Base-by-base conservation (phyloP, 1,284 basidiomycete species). In the Heterobasidion annosum region DNA sequence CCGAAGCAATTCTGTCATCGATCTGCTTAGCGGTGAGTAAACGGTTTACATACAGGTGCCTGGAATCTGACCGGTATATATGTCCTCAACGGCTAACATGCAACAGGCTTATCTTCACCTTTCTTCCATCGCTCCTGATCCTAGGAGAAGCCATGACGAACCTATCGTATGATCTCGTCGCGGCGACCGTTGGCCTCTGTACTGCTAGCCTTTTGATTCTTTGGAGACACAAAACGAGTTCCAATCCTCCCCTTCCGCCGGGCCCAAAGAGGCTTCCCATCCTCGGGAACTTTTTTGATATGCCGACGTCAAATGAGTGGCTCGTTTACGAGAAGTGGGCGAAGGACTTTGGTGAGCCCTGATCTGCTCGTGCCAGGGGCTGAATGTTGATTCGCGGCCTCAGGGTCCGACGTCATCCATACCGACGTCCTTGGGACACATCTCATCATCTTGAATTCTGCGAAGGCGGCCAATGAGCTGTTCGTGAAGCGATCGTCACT, bases 401-500 rank as follows among this genome's bases (percentile, higher is more conserved):
- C n/a, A 59, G 60, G 54, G 3, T 54, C 54, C 0, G 56, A 57
- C 51, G 32, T 61, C 35, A 35, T 60, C 12, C 57, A 60, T 32
- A 16, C 54, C 40, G 43, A 46, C 8, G 32, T 61, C 2, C 54
- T 58, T 25, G 53, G 50, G 10, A 53, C 53, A 32, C 42, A 58
- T 16, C 50, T 60, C n/a, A 48, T 60, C 25, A 43, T 61, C 16
- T 8, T 61, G 32, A 61, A 59, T 55, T 51, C 55, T 18, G 51
- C 49, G 16, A 54, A 56, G 18, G 54, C 45, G 2, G 60, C 59
- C 13, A 54, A 44, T 33, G 59, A 61, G 19, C 48, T 61, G n/a
- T 56, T 60, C n/a, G 57, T 58, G 8, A 51, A 54, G 34, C 44
- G 56, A 33, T 55, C 57, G 1, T 37, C 57, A 1, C 51, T 56